phyloP scores from a whole-genome alignment of 305 asterid species.

The Solanum hybrid region DNA sequence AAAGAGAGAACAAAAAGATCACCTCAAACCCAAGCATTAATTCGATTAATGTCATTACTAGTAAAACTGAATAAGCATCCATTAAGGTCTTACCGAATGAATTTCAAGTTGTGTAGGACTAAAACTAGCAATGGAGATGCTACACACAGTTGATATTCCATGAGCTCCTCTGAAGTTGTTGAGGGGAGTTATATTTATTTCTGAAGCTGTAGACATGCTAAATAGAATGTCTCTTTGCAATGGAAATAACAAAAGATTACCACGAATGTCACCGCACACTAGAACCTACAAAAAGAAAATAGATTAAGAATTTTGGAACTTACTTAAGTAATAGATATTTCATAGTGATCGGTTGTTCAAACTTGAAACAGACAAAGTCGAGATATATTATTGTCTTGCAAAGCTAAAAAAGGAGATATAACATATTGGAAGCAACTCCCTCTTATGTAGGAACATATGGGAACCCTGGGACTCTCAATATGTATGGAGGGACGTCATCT shows the following conservation, averaged over 20 bases:
- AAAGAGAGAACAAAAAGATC: background rate
- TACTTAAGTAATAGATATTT: background rate
- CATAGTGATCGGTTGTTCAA: background rate
- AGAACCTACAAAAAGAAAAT: constrained; percentile 47
- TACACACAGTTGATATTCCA: constrained; percentile 89
- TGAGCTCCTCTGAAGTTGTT: constrained; percentile 85
- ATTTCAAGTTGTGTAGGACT: constrained; percentile 55
- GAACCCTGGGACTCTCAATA: background rate
- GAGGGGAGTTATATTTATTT: constrained; percentile 36
- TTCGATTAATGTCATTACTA: background rate
- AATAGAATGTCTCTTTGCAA: constrained; percentile 37
- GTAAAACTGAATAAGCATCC: constrained; percentile 1
- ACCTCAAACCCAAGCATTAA: constrained; percentile 2
- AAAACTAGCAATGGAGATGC: constrained; percentile 46
- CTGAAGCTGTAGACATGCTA: constrained; percentile 34
- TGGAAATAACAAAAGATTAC: constrained; percentile 71
- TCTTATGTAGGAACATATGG: background rate
- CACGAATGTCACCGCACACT: constrained; percentile 91
- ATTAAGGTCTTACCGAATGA: constrained; percentile 58
- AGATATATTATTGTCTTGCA: background rate
- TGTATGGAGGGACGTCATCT: background rate
- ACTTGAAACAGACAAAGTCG: background rate
- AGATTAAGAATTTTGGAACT: background rate
- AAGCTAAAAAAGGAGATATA: background rate
- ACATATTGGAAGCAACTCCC: background rate